A percentile compares a stretch with the other conserved stretches of the same genome.
Evolutionary conservation across 2,329 filamentous ascomycete species (phyloP).

Genomic region (Ceratocystis cubensis): DNA sequence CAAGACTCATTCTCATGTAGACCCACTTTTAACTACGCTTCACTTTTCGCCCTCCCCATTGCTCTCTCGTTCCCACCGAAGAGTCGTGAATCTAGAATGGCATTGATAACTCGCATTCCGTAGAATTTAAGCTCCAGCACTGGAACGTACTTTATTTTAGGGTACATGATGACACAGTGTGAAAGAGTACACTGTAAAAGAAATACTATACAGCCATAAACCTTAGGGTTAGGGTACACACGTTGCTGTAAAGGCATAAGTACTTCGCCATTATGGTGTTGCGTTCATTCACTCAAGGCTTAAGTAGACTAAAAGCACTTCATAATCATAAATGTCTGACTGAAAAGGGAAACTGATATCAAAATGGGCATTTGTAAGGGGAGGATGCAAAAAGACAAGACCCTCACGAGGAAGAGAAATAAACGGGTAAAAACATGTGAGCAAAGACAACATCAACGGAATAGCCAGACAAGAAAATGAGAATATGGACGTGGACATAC

Average conservation of each 20-base stretch:
- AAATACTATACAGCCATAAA: background rate
- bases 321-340: background rate
- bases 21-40: constrained; percentile 6
- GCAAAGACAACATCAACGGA: background rate
- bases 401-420: background rate
- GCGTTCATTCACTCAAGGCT: no score
- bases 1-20: background rate
- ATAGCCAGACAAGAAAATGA: background rate
- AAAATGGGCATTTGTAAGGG: background rate
- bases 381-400: background rate
- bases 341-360: background rate
- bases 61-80: background rate
- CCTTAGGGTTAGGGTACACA: background rate
- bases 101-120: no score
- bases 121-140: no score
- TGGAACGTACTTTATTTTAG: background rate
- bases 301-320: background rate
- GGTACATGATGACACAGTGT: background rate
- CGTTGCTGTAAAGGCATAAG: no score
- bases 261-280: no score
- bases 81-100: background rate
- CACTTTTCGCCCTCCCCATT: background rate
- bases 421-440: background rate
- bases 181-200: background rate
- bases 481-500: background rate